These are phyloP conservation scores for Metrosideros polymorpha DNA, from an alignment of 441 rosid species.

Conservation along the genomic window DNA sequence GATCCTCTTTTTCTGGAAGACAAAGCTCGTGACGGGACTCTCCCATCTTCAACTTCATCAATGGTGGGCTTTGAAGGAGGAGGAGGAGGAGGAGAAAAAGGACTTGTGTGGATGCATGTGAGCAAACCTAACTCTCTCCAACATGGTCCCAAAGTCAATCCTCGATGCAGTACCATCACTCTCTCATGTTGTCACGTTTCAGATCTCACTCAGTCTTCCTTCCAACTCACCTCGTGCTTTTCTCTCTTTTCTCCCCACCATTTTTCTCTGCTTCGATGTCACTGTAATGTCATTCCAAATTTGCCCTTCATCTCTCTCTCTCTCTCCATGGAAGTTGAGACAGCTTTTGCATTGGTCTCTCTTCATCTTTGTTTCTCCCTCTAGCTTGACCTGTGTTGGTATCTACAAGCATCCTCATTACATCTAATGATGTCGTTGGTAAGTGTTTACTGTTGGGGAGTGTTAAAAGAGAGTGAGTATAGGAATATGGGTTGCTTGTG, in stretches of 20 bases:
- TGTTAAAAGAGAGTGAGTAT: not conserved
- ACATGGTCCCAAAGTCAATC: slow-evolving; percentile 5
- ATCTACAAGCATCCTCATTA: not conserved
- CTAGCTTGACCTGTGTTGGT: not conserved
- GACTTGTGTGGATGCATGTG: slow-evolving; percentile 30
- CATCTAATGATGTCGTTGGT: not conserved
- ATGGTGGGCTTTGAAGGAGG: not conserved
- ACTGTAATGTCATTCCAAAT: not conserved
- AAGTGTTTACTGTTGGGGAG: not conserved
- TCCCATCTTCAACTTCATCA: not conserved
- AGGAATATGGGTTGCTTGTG: not conserved
- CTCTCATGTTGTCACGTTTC: not conserved
- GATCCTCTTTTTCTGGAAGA: not conserved
- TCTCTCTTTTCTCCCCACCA: not conserved
- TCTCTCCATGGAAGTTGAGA: not conserved
- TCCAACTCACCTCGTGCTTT: not conserved
- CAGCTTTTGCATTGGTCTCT: not conserved
- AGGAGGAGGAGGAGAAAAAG: not conserved
- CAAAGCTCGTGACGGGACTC: slow-evolving; percentile 18
- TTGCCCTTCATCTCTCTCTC: not conserved
- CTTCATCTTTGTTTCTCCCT: not conserved
- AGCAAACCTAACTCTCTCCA: slow-evolving; percentile 17
- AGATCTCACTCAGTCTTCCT: not conserved
- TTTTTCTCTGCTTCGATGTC: not conserved
- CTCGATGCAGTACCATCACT: not conserved